Conservation (phyloP, 2,329 filamentous ascomycete genomes). For the Knufia petricola region DNA sequence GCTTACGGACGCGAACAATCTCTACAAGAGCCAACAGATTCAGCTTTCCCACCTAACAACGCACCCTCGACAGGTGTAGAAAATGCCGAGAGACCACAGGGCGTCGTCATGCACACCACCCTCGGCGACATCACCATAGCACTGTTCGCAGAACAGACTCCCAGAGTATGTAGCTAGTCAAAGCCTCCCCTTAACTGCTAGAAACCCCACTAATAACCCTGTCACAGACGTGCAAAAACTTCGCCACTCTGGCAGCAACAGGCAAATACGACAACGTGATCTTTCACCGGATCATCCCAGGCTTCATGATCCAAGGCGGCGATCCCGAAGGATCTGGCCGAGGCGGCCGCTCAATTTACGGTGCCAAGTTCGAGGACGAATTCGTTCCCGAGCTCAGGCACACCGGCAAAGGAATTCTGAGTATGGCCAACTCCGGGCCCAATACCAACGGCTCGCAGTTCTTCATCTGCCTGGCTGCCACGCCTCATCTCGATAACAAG, state of each 20-base stretch:
- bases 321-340: slow-evolving; percentile 90
- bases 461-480: slow-evolving; percentile 84
- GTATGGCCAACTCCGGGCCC: slow-evolving; percentile 92
- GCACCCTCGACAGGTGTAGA: neutral
- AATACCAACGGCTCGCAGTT: slow-evolving; percentile 93
- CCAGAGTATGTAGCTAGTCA: slow-evolving; percentile 94
- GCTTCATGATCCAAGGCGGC: slow-evolving; percentile 86
- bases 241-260: slow-evolving; percentile 43
- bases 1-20: neutral
- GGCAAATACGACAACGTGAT: slow-evolving; percentile 85
- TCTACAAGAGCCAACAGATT: neutral
- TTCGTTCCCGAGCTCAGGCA: slow-evolving; percentile 77
- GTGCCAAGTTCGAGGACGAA: slow-evolving; percentile 92
- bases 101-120: slow-evolving; percentile 76
- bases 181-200: slow-evolving; percentile 56
- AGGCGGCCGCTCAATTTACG: slow-evolving; percentile 92
- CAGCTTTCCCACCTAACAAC: neutral
- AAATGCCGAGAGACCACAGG: neutral
- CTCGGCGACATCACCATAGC: slow-evolving; percentile 81
- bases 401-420: slow-evolving; percentile 80
- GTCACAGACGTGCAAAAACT: slow-evolving; percentile 5
- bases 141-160: slow-evolving; percentile 89
- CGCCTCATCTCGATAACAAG: slow-evolving; percentile 80
- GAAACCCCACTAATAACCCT: neutral
- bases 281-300: slow-evolving; percentile 83